A percentile compares a stretch with the other conserved stretches of the same genome.
Evolutionary conservation across 2,329 filamentous ascomycete species (phyloP).

Genomic region (Microdochium bolleyi): DNA sequence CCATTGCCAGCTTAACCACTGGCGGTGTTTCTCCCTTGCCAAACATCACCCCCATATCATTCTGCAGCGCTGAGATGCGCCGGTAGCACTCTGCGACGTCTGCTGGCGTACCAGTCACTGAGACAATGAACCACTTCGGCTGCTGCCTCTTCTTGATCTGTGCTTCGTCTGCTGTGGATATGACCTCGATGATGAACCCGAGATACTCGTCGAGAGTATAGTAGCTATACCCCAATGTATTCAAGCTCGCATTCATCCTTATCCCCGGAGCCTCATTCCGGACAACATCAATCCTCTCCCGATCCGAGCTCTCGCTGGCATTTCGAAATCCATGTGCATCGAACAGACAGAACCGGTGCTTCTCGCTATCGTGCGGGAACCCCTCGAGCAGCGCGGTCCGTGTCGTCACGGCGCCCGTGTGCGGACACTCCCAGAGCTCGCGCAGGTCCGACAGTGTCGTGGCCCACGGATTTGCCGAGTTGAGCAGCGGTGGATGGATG

Average conservation of each 20-base stretch:
- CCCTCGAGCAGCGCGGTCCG: slow-evolving; percentile 59
- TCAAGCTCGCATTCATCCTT: slow-evolving; percentile 41
- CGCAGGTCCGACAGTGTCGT: slow-evolving; percentile 55
- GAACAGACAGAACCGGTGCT: slow-evolving; percentile 63
- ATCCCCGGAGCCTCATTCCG: slow-evolving; percentile 1
- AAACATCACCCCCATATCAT: slow-evolving; percentile 6
- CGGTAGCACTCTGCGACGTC: slow-evolving; percentile 51
- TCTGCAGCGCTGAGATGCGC: slow-evolving; percentile 31
- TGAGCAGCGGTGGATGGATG: slow-evolving; percentile 61
- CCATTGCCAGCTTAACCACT: slow-evolving; percentile 46
- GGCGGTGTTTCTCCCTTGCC: neutral
- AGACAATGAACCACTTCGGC: slow-evolving; percentile 50
- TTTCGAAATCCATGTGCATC: slow-evolving; percentile 25
- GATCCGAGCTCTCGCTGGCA: neutral
- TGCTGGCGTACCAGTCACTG: slow-evolving; percentile 55
- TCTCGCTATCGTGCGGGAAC: slow-evolving; percentile 51
- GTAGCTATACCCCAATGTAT: slow-evolving; percentile 70
- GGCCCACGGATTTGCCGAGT: slow-evolving; percentile 71
- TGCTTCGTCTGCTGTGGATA: slow-evolving; percentile 8
- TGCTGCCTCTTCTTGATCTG: slow-evolving; percentile 28
- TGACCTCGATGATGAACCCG: slow-evolving; percentile 40
- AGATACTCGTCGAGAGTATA: slow-evolving; percentile 52
- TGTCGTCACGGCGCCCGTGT: slow-evolving; percentile 68
- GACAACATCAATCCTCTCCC: slow-evolving; percentile 10
- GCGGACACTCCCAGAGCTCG: slow-evolving; percentile 49